These are phyloP conservation scores for Panaeolus papilionaceus DNA, from an alignment of 768 basidiomycete genomes.

Conservation along the genomic window DNA sequence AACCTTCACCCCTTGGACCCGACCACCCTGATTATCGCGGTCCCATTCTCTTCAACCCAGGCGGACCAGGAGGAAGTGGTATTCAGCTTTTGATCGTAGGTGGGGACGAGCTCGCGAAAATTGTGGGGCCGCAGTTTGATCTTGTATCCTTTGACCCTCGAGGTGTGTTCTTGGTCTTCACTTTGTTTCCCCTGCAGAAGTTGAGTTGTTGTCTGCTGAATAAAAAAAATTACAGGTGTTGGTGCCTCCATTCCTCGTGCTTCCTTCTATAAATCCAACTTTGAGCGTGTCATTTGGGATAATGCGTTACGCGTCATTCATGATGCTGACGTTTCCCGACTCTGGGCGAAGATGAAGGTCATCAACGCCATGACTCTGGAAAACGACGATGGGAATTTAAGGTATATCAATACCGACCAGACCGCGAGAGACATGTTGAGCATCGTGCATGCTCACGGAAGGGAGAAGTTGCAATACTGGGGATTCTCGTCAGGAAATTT, in stretches of 20 bases:
- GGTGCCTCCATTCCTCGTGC: no score
- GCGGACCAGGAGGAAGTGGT: no score
- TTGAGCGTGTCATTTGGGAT: slow-evolving; percentile 38
- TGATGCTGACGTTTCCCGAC: slow-evolving; percentile 30
- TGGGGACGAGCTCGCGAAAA: no score
- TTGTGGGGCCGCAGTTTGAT: no score
- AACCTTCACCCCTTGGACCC: no score
- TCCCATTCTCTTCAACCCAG: no score
- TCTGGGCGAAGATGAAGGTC: slow-evolving; percentile 40
- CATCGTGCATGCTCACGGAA: slow-evolving; percentile 39
- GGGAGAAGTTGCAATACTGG: slow-evolving; percentile 41
- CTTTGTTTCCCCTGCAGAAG: neutral
- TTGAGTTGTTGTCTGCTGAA: neutral
- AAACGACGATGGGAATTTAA: slow-evolving; percentile 33
- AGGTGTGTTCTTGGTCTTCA: neutral
- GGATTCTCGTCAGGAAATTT: slow-evolving; percentile 31
- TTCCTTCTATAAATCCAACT: slow-evolving; percentile 15
- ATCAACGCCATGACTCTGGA: slow-evolving; percentile 38
- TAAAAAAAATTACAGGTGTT: neutral
- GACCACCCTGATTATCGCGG: no score
- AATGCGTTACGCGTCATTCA: slow-evolving; percentile 29
- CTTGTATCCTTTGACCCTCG: no score
- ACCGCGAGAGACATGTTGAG: slow-evolving; percentile 44
- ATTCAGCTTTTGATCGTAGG: no score
- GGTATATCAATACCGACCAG: slow-evolving; percentile 41